Evolutionary conservation across 352 stramenopile species (phyloP).

Genomic region (Globisporangium yorkense): DNA sequence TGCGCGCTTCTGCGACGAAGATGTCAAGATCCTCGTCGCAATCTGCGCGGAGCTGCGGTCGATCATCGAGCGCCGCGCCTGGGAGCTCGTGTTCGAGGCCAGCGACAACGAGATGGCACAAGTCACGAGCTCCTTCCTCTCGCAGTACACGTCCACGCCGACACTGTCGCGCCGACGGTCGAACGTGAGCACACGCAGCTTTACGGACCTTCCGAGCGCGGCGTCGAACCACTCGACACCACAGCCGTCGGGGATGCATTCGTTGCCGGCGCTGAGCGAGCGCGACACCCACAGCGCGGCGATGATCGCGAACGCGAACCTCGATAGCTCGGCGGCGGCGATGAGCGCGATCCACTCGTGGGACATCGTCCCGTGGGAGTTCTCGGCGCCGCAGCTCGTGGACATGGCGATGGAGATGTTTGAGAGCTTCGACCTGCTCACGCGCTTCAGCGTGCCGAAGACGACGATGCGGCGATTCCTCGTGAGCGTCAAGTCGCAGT

Average conservation of each 20-base stretch:
- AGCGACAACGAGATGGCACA: conserved; percentile 37
- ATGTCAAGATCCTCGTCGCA: conserved; percentile 59
- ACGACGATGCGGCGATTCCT: conserved; percentile 65
- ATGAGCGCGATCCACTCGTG: conserved; percentile 25
- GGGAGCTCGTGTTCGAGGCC: conserved; percentile 69
- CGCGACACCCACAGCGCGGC: conserved; percentile 23
- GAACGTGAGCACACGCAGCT: conserved; percentile 14
- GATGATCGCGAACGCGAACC: conserved; percentile 28
- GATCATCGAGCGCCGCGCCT: conserved; percentile 58
- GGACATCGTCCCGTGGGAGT: conserved; percentile 60
- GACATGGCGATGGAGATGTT: conserved; percentile 72
- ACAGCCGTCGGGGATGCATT: background rate
- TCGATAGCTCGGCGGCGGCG: conserved; percentile 15
- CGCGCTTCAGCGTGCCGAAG: conserved; percentile 44
- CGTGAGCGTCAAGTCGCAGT: conserved; percentile 59
- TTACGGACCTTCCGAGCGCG: conserved; percentile 8
- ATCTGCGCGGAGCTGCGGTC: conserved; percentile 60
- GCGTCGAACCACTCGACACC: conserved; percentile 4
- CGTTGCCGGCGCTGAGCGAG: conserved; percentile 14
- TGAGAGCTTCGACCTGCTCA: conserved; percentile 55
- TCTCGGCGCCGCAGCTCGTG: conserved; percentile 54
- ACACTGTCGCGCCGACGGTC: conserved; percentile 23
- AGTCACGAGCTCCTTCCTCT: conserved; percentile 64
- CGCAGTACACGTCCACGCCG: conserved; percentile 64
- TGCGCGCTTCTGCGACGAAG: conserved; percentile 47